A percentile compares a stretch with the other conserved stretches of the same genome.
Conservation (phyloP, 495 filamentous ascomycete genomes). For the Aspergillus egyptiacus region DNA sequence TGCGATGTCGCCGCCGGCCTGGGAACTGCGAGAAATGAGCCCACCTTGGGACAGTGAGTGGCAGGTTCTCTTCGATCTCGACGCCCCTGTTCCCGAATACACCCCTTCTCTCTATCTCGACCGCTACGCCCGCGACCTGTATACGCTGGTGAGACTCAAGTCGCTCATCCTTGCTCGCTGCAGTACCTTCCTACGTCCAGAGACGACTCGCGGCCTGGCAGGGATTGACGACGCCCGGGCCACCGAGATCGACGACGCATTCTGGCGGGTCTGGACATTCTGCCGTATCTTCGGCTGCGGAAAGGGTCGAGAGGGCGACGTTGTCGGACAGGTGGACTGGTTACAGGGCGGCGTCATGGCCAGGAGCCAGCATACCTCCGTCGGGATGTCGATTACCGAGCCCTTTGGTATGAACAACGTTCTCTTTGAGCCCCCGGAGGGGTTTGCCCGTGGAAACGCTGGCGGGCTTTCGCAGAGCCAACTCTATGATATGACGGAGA, state of each 20-base stretch:
- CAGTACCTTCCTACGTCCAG: constrained; percentile 50
- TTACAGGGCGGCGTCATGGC: constrained; percentile 52
- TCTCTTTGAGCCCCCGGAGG: constrained; percentile 50
- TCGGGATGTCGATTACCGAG: constrained; percentile 33
- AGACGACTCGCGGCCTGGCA: constrained; percentile 51
- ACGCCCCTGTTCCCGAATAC: constrained; percentile 49
- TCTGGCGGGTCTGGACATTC: constrained; percentile 68
- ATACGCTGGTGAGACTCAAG: constrained; percentile 54
- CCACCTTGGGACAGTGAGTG: constrained; percentile 47
- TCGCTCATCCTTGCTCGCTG: constrained; percentile 55
- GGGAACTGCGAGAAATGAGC: constrained; percentile 61
- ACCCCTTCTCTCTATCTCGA: constrained; percentile 51
- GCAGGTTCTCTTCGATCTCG: constrained; percentile 37
- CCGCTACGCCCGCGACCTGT: constrained; percentile 52
- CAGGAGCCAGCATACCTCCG: constrained; percentile 27
- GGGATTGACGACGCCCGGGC: constrained; percentile 45
- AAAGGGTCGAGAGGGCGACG: constrained; percentile 55
- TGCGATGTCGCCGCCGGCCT: constrained; percentile 56
- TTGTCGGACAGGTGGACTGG: constrained; percentile 62
- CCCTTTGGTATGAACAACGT: constrained; percentile 48
- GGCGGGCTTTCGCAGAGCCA: constrained; percentile 50
- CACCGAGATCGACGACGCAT: constrained; percentile 55
- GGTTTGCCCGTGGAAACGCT: constrained; percentile 55
- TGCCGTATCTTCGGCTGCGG: constrained; percentile 59
- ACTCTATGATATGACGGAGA: constrained; percentile 60